Percentiles rank a stretch among this genome's conserved stretches.
Evolutionary conservation across 2,329 filamentous ascomycete species (phyloP).

Genomic region (Cytospora leucostoma): DNA sequence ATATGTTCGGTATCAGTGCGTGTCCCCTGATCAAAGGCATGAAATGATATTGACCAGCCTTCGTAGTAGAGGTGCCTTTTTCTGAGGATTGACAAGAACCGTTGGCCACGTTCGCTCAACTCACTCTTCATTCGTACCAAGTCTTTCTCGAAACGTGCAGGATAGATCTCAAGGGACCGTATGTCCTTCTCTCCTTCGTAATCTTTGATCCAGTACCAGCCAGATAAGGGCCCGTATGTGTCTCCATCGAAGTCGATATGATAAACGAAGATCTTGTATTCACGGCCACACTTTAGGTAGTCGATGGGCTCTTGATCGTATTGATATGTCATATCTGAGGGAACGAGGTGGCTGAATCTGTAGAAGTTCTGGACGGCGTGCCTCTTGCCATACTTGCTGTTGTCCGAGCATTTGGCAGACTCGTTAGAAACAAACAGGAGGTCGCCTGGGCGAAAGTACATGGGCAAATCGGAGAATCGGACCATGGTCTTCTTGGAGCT

Average conservation of each 20-base stretch:
- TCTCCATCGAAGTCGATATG: conserved; percentile 17
- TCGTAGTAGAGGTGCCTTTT: conserved; percentile 10
- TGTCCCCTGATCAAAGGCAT: not conserved
- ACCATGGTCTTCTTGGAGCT: conserved; percentile 6
- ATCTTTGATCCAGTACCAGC: not conserved
- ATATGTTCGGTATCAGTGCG: not conserved
- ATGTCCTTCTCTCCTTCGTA: conserved; percentile 14
- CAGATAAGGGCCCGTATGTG: not conserved
- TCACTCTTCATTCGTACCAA: not conserved
- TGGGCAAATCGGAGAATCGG: conserved; percentile 17
- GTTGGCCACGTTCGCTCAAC: not conserved
- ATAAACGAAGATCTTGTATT: not conserved
- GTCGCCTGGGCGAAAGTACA: conserved; percentile 16
- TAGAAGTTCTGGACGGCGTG: not conserved
- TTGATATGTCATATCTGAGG: not conserved
- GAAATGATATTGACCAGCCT: not conserved
- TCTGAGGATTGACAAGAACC: not conserved
- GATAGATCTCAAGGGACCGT: not conserved
- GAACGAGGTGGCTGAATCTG: not conserved
- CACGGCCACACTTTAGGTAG: not conserved
- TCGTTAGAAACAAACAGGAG: not conserved
- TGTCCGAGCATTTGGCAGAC: not conserved
- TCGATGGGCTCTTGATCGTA: not conserved
- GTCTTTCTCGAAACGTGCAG: conserved; percentile 8
- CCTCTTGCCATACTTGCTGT: not conserved